These are phyloP conservation scores for Dacryopinax primogenitus DNA, from an alignment of 768 basidiomycete genomes.

Conservation along the genomic window DNA sequence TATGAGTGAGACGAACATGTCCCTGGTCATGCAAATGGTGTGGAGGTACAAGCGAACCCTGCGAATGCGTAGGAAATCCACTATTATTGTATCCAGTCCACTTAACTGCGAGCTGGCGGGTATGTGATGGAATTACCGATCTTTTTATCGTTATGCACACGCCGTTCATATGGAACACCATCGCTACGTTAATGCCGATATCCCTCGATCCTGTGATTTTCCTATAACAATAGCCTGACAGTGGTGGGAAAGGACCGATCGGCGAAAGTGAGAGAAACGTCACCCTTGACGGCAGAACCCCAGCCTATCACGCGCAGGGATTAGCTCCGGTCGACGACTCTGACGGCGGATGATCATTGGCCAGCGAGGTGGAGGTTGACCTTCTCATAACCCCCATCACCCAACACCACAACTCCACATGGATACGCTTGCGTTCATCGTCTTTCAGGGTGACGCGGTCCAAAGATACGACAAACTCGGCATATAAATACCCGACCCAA, in stretches of 20 bases:
- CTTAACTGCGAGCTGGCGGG: too few species aligned
- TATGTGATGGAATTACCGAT: too few species aligned
- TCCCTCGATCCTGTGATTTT: background rate
- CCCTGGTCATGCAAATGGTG: too few species aligned
- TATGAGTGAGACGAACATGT: too few species aligned
- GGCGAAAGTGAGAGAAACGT: background rate
- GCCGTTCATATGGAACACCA: too few species aligned
- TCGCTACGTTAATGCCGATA: too few species aligned
- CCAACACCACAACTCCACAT: background rate
- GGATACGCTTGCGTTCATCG: background rate
- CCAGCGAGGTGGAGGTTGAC: background rate
- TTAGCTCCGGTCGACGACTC: background rate
- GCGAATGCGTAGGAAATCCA: background rate
- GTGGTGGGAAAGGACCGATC: background rate
- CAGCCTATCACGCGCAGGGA: background rate
- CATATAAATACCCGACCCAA: background rate
- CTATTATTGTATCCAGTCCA: too few species aligned
- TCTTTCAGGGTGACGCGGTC: conserved; percentile 7
- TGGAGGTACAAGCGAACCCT: too few species aligned
- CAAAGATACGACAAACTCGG: background rate
- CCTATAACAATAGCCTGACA: background rate
- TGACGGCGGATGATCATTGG: background rate
- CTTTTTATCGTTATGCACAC: too few species aligned
- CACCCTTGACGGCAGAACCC: background rate
- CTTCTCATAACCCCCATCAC: background rate